A percentile compares a stretch with the other conserved stretches of the same genome.
phyloP scores from a whole-genome alignment of 2,329 filamentous ascomycete species.

The Alternaria viburni region DNA sequence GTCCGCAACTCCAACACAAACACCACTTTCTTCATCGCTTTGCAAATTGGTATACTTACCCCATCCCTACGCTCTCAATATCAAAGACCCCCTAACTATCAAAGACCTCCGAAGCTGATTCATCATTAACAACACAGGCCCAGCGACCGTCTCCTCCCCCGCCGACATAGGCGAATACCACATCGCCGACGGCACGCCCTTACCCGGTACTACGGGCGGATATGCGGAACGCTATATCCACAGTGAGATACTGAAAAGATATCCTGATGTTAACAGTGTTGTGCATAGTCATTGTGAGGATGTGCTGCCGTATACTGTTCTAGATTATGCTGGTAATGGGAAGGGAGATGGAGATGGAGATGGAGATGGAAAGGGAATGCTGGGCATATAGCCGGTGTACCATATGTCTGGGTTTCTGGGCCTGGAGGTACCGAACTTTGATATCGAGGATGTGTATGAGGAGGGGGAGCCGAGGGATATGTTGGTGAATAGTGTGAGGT shows the following conservation, averaged over 20 bases:
- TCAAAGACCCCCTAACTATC: too few relatives aligned
- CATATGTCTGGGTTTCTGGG: constrained; percentile 50
- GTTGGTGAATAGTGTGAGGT: constrained; percentile 26
- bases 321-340: neutral
- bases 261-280: constrained; percentile 51
- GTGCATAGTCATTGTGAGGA: constrained; percentile 53
- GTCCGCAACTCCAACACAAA: constrained; percentile 54
- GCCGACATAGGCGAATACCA: constrained; percentile 54
- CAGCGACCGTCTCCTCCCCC: constrained; percentile 15
- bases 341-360: too few relatives aligned
- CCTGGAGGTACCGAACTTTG: constrained; percentile 29
- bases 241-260: constrained; percentile 53
- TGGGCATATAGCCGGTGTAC: neutral
- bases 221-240: constrained; percentile 56
- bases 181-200: constrained; percentile 42
- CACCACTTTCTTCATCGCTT: constrained; percentile 50
- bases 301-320: constrained; percentile 48
- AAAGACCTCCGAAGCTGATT: too few relatives aligned
- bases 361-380: too few relatives aligned
- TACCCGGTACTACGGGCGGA: constrained; percentile 39
- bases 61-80: too few relatives aligned
- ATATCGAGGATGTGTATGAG: constrained; percentile 25
- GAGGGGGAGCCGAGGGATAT: constrained; percentile 25
- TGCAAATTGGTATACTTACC: too few relatives aligned
- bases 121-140: too few relatives aligned